Base-by-base conservation (phyloP, 2,329 filamentous ascomycete species). In the Phymatotrichopsis omnivora region DNA sequence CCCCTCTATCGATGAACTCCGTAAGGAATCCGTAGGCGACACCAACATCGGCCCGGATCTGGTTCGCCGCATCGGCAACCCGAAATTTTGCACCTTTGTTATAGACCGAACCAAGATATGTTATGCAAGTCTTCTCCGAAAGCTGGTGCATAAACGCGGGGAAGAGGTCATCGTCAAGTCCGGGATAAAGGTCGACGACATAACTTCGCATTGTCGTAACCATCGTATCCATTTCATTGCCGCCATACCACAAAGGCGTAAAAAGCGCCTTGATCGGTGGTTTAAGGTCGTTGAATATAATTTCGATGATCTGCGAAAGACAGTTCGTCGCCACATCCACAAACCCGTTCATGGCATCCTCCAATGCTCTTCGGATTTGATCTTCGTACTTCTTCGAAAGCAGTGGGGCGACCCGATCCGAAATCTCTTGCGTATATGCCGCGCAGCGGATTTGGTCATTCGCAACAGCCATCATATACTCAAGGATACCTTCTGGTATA, bases 401-500 rank as follows among this genome's bases (percentile, higher is more conserved):
- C 38, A 96, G 73, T 67, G 95, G 95, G 23, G 82, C 84, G 20
- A 82, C 69, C 24, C 81, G 78, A 49, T 75, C 76, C 14, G 56
- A 56, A 42, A 78, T 76, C 42, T 84, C 81, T 51, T 85, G 81
- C 56, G 82, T 82, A 60, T 96, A 93, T 63, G 96, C 91, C 60
- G 98, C 94, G 64, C 86, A 95, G 45, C 87, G 87, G 62, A 98
- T 96, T 64, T 98, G 91, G 66, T 98, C 91, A 67, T 98, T 98
- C 57, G 93, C 91, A 46, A 93, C 85, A 34, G 91, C 87, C 42
- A 98, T 79, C 45, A 98, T 80, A 86, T 89, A 98, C 67, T 98
- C 91, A 16, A 71, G 64, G 28, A 60, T 51, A 37, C 57, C 57
- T 29, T 58, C 55, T 16, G 55, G 54, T 17, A 55, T 49, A 16